Percentiles rank a stretch among this genome's conserved stretches.
phyloP scores from a whole-genome alignment of 1,284 basidiomycete species.

The Schizopora paradoxa region DNA sequence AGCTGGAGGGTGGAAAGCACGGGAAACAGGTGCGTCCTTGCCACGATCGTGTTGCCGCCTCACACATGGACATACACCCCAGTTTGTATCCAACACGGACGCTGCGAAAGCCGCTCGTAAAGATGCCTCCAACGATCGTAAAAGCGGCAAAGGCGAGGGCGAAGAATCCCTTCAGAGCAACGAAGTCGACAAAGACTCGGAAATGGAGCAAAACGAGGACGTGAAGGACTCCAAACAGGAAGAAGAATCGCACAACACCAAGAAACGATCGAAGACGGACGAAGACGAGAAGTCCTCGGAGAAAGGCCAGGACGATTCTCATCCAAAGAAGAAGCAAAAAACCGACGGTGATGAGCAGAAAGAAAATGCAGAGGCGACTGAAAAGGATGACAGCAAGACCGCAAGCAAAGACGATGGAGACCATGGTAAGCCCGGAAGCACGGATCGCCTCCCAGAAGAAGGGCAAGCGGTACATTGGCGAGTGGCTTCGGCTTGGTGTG shows the following conservation, averaged over 20 bases:
- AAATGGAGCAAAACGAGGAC: background rate
- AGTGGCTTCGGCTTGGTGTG: conserved; percentile 9
- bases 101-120: conserved; percentile 11
- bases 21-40: conserved; percentile 11
- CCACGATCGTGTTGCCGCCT: background rate
- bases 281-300: background rate
- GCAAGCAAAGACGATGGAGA: background rate
- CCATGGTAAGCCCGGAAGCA: conserved; percentile 10
- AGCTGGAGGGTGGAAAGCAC: conserved; percentile 11
- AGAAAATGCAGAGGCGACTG: background rate
- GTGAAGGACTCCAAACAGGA: no score
- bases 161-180: no score
- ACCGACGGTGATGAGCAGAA: background rate
- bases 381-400: background rate
- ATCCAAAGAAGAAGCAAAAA: background rate
- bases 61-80: background rate
- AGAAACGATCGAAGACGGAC: no score
- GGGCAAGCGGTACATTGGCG: conserved; percentile 14
- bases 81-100: conserved; percentile 15
- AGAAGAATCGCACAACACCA: no score
- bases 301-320: no score
- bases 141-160: background rate
- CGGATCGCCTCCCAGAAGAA: conserved; percentile 13
- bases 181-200: no score
- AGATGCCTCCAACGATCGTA: background rate